phyloP scores from a whole-genome alignment of 352 stramenopile species.

The Pythium rhizo-oryzae region DNA sequence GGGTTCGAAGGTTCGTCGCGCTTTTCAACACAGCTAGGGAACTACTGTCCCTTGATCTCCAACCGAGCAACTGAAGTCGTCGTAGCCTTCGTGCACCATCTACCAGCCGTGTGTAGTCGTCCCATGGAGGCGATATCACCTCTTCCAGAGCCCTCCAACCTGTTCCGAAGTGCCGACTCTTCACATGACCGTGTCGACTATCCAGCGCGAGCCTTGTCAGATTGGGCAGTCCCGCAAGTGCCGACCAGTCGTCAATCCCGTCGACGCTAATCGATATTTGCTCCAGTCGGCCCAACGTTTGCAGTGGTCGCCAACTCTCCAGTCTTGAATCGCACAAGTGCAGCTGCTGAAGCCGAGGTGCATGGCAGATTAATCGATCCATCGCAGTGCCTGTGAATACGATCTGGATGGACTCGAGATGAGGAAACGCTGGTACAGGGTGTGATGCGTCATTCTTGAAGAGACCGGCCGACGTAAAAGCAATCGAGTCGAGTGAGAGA shows the following conservation, averaged over 20 bases:
- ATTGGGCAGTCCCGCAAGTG: slow-evolving; percentile 7
- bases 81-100: background rate
- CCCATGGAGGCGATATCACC: slow-evolving; percentile 25
- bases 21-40: slow-evolving; percentile 15
- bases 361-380: slow-evolving; percentile 4
- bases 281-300: background rate
- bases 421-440: background rate
- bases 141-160: slow-evolving; percentile 22
- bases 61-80: slow-evolving; percentile 15
- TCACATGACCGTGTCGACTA: slow-evolving; percentile 2
- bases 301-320: slow-evolving; percentile 10
- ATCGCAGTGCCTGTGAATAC: slow-evolving; percentile 9
- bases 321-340: slow-evolving; percentile 16
- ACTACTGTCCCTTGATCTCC: slow-evolving; percentile 25
- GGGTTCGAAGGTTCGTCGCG: slow-evolving; percentile 1
- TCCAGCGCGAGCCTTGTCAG: slow-evolving; percentile 16
- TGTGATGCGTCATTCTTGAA: background rate
- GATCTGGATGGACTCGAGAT: slow-evolving; percentile 19
- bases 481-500: slow-evolving; percentile 21
- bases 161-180: slow-evolving; percentile 5
- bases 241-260: slow-evolving; percentile 17
- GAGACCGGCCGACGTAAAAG: background rate
- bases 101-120: slow-evolving; percentile 20
- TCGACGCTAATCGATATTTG: slow-evolving; percentile 22
- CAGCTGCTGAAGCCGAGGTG: slow-evolving; percentile 7